These are phyloP conservation scores for Solioccasus polychromus DNA, from an alignment of 768 basidiomycete genomes.

Conservation along the genomic window DNA sequence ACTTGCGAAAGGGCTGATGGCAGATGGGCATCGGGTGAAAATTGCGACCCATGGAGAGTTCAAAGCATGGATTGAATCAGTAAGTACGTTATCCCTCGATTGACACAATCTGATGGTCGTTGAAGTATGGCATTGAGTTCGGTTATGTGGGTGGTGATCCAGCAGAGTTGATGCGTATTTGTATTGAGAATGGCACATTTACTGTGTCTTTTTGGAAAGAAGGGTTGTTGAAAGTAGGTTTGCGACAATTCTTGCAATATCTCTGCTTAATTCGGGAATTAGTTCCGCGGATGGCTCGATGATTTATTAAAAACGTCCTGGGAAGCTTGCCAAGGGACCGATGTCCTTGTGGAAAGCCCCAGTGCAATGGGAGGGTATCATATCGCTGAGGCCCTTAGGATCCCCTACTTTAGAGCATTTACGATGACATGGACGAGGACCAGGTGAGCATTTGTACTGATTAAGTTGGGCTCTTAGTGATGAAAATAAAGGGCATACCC, in stretches of 20 bases:
- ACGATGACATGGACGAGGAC: slow-evolving; percentile 99
- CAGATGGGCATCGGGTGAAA: slow-evolving; percentile 82
- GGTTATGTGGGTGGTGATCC: slow-evolving; percentile 95
- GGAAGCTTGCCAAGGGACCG: slow-evolving; percentile 94
- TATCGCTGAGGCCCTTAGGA: slow-evolving; percentile 89
- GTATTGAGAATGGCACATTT: slow-evolving; percentile 97
- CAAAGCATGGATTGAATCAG: slow-evolving; percentile 91
- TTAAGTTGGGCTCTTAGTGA: neutral
- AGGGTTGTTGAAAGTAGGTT: slow-evolving; percentile 73
- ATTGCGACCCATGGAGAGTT: slow-evolving; percentile 98
- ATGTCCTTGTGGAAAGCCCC: slow-evolving; percentile 91
- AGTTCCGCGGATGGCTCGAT: slow-evolving; percentile 98
- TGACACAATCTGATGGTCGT: slow-evolving; percentile 7
- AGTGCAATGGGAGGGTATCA: slow-evolving; percentile 98
- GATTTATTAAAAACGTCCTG: slow-evolving; percentile 93
- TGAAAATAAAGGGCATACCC: slow-evolving; percentile 73
- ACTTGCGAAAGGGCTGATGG: slow-evolving; percentile 85
- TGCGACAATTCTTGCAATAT: neutral
- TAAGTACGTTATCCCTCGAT: slow-evolving; percentile 39
- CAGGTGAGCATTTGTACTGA: slow-evolving; percentile 39
- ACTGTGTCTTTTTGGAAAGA: slow-evolving; percentile 95
- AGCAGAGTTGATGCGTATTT: slow-evolving; percentile 96
- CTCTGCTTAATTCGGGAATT: slow-evolving; percentile 10
- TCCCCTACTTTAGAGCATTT: slow-evolving; percentile 94
- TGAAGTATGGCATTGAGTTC: slow-evolving; percentile 92